phyloP scores from a whole-genome alignment of 306 rosid species.

The Quercus parvula region DNA sequence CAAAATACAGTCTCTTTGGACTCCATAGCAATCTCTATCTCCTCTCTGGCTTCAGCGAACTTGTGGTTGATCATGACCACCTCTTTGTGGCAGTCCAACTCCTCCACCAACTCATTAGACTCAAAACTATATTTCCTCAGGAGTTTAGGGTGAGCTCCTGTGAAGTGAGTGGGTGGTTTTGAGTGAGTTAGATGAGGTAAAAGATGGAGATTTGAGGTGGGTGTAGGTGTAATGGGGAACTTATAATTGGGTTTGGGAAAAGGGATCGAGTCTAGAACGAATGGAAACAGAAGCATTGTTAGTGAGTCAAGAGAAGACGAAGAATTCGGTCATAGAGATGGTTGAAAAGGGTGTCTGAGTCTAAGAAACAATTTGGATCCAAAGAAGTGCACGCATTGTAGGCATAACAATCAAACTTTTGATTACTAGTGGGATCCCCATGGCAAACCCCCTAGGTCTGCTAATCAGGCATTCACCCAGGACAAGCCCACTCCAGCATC shows the following conservation, averaged over 20 bases:
- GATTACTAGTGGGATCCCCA: no score
- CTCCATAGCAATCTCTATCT: constrained; percentile 90
- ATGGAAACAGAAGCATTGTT: not conserved
- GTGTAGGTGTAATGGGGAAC: no score
- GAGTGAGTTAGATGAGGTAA: constrained; percentile 11
- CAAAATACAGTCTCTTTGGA: constrained; percentile 86
- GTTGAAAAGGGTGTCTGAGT: constrained; percentile 20
- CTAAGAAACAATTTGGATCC: constrained; percentile 20
- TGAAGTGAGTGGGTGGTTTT: constrained; percentile 18
- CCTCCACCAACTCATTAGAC: constrained; percentile 24
- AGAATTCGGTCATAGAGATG: constrained; percentile 13
- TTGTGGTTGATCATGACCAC: constrained; percentile 84
- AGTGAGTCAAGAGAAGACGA: constrained; percentile 7
- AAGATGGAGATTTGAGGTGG: constrained; percentile 28
- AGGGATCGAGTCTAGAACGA: constrained; percentile 12
- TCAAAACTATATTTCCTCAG: not conserved
- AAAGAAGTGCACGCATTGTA: no score
- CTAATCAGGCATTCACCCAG: no score
- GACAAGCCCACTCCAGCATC: no score
- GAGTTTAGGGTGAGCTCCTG: constrained; percentile 12
- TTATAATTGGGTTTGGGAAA: constrained; percentile 4
- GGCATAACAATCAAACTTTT: no score
- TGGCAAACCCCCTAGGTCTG: no score
- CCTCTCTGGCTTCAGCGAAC: constrained; percentile 92
- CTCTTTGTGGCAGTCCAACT: constrained; percentile 53